Evolutionary conservation across 2,329 filamentous ascomycete genomes (phyloP).

Genomic region (Ceratocystis cubensis): DNA sequence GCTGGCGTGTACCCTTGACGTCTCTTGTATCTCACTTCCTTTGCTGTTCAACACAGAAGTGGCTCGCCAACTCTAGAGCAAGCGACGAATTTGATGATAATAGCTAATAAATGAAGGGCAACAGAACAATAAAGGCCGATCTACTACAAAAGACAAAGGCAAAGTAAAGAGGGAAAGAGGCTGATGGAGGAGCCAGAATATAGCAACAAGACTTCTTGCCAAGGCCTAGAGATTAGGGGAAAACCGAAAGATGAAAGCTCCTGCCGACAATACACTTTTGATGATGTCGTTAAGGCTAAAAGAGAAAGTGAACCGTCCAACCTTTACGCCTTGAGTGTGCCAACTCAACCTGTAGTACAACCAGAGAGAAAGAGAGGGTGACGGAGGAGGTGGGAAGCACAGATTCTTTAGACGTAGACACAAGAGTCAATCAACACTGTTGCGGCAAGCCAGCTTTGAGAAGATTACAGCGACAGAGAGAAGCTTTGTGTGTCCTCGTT

Average conservation of each 20-base stretch:
- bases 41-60: conserved; percentile 3
- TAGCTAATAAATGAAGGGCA: not conserved
- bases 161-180: not conserved
- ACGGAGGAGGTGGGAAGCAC: not conserved
- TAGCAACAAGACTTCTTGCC: conserved; percentile 1
- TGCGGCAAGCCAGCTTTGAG: conserved; percentile 2
- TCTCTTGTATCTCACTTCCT: not conserved
- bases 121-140: not conserved
- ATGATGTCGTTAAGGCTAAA: not conserved
- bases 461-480: conserved; percentile 10
- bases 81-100: not conserved
- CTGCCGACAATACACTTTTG: not conserved
- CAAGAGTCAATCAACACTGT: conserved; percentile 3
- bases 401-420: conserved; percentile 5
- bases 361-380: not conserved
- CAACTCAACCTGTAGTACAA: conserved; percentile 2
- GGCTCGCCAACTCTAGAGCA: not conserved
- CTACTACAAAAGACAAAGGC: conserved; percentile 9
- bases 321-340: conserved; percentile 2
- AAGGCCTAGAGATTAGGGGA: not conserved
- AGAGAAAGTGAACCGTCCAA: not conserved
- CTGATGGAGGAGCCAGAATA: not conserved
- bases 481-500: conserved; percentile 11
- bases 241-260: not conserved
- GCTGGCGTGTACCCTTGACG: not conserved